Conservation (phyloP, 2,329 filamentous ascomycete species). For the Metarhizium guizhouense region DNA sequence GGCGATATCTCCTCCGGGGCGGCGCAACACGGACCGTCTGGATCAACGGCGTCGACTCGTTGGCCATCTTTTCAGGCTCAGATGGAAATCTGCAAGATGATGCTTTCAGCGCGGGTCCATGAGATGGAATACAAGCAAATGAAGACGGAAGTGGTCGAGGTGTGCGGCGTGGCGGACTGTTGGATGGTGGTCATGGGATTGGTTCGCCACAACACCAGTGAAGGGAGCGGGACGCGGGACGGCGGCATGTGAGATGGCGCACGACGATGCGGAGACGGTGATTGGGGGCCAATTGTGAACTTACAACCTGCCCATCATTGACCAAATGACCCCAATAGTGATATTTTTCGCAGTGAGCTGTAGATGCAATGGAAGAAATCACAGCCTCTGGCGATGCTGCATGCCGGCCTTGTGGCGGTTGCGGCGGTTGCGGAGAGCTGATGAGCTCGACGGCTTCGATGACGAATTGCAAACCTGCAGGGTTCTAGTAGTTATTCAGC, state of each 20-base stretch:
- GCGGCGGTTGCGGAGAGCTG: background rate
- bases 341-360: background rate
- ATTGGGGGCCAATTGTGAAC: background rate
- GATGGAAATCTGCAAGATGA: conserved; percentile 7
- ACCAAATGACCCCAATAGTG: background rate
- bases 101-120: background rate
- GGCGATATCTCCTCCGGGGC: conserved; percentile 45
- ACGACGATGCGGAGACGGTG: background rate
- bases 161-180: background rate
- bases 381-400: background rate
- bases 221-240: background rate
- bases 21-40: conserved; percentile 49
- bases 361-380: background rate
- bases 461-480: background rate
- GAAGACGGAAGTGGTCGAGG: background rate
- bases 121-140: background rate
- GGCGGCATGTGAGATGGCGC: too few species aligned
- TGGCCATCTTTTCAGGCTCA: conserved; percentile 23
- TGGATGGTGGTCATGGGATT: background rate
- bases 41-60: conserved; percentile 59
- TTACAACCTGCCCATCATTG: background rate
- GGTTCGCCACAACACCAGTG: background rate
- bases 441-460: background rate
- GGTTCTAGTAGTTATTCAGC: background rate
- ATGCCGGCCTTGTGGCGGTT: background rate